Conservation (phyloP, 108 stramenopile genomes). For the Cylindrotheca closterium region DNA sequence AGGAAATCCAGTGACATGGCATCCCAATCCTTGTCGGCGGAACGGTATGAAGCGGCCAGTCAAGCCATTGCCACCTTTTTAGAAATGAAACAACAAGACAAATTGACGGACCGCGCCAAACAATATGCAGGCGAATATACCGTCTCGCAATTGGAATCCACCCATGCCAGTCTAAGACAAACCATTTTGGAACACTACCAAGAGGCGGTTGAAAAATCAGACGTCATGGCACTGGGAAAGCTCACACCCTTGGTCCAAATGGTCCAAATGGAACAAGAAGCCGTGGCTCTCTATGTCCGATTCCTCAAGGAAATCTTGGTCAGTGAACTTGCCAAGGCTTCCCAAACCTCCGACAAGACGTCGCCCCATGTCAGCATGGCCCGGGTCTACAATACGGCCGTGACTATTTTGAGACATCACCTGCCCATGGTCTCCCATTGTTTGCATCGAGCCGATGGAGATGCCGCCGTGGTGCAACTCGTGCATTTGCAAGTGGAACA, state of each 20-base stretch:
- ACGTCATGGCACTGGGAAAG: constrained; percentile 57
- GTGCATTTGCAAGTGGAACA: constrained; percentile 78
- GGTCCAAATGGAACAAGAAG: constrained; percentile 72
- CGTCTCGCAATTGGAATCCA: constrained; percentile 49
- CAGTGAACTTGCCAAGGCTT: constrained; percentile 26
- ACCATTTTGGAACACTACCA: constrained; percentile 65
- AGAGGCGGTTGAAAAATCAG: constrained; percentile 46
- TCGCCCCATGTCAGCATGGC: constrained; percentile 66
- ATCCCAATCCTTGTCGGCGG: constrained; percentile 49
- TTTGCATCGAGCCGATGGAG: constrained; percentile 76
- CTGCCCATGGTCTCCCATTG: constrained; percentile 87
- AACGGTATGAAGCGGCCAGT: constrained; percentile 54
- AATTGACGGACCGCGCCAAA: constrained; percentile 36
- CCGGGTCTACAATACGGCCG: constrained; percentile 76
- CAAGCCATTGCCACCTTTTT: constrained; percentile 54
- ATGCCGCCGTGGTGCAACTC: constrained; percentile 77
- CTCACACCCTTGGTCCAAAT: constrained; percentile 69
- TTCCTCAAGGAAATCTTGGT: constrained; percentile 52
- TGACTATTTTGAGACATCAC: constrained; percentile 78
- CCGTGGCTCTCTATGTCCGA: constrained; percentile 66
- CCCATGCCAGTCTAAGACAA: constrained; percentile 32
- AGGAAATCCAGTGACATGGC: constrained; percentile 47
- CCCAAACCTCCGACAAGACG: constrained; percentile 15
- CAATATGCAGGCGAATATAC: constrained; percentile 68
- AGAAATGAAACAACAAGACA: constrained; percentile 18